Evolutionary conservation across 805 yeast genomes (phyloP), one percentile per base, ranked within the genome.

Genomic region (Myxozyma melibiosi): DNA sequence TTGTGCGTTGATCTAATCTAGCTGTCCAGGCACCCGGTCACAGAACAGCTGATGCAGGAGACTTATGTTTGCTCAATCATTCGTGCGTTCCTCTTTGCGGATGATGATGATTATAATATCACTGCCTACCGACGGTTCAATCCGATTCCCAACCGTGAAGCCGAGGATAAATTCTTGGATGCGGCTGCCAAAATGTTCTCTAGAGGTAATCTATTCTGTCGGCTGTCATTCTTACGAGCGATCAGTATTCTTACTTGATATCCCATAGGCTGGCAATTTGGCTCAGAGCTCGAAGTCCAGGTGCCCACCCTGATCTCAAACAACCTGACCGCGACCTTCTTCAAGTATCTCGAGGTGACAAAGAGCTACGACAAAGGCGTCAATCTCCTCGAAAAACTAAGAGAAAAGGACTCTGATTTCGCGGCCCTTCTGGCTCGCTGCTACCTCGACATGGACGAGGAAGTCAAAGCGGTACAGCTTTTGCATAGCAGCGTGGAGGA

Each of bases 71-170:
- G 90, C 67, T 85, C 90, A 1, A 79, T 90, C 61, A 83, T 90
- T 24, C 80, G 99, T 66, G 75, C 91, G 6, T 71, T 94, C 41
- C 73, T 90, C 54, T 88, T 82, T 62, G 90, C 88, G 50, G 96
- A 90, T 50, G 90, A 85, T 43, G 92, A 87, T 71, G 85, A 73
- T 74, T 86, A 75, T 67, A 78, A 81, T 49, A 79, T 94, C 54
- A 96, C 90, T 8, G 96, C 91, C 68, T 86, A 94, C 37, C 81
- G 96, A 63, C 83, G 86, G 57, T 77, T 89, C 55, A 86, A 90
- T 66, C 97, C 97, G 3, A 80, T 94, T 58, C 68, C 77, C 27
- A 73, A 72, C 31, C 73, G 75, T 8, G 78, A 74, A 30, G 72
- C 77, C 13, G 83, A 85, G 2, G 73, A 74, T 52, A 70, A 72